A percentile compares a stretch with the other conserved stretches of the same genome.
phyloP scores from a whole-genome alignment of 1,139 yeast genomes.

The Geotrichum fermentans region DNA sequence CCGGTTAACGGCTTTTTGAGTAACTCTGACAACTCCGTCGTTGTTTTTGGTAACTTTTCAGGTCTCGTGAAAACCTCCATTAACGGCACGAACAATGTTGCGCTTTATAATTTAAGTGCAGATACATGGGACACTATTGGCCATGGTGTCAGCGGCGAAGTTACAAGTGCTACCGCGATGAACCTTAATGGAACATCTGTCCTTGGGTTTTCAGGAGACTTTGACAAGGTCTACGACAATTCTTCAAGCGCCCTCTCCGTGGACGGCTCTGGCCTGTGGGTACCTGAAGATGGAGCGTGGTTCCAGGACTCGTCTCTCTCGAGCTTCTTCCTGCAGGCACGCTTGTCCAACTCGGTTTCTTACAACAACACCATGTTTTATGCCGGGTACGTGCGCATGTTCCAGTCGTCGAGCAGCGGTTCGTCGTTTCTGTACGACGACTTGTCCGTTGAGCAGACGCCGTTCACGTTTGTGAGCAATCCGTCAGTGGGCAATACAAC shows the following conservation, averaged over 20 bases:
- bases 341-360: slow-evolving; percentile 22
- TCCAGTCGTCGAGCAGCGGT: slow-evolving; percentile 27
- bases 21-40: slow-evolving; percentile 26
- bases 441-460: slow-evolving; percentile 27
- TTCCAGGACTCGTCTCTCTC: slow-evolving; percentile 25
- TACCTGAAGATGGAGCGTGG: slow-evolving; percentile 29
- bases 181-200: slow-evolving; percentile 36
- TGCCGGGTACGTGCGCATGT: slow-evolving; percentile 28
- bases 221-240: slow-evolving; percentile 17
- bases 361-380: slow-evolving; percentile 21
- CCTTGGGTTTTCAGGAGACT: slow-evolving; percentile 38
- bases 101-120: slow-evolving; percentile 29
- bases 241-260: slow-evolving; percentile 22
- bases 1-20: slow-evolving; percentile 29
- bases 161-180: slow-evolving; percentile 28
- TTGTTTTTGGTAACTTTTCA: slow-evolving; percentile 41
- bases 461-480: slow-evolving; percentile 38
- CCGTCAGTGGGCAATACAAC: slow-evolving; percentile 9
- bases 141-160: slow-evolving; percentile 30
- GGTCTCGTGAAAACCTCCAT: slow-evolving; percentile 29
- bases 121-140: slow-evolving; percentile 28
- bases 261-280: slow-evolving; percentile 29
- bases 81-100: slow-evolving; percentile 19
- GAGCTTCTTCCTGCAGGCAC: slow-evolving; percentile 23
- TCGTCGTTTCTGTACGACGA: slow-evolving; percentile 27